phyloP scores from a whole-genome alignment of 163 green algal species.

The Scenedesmus sp. region DNA sequence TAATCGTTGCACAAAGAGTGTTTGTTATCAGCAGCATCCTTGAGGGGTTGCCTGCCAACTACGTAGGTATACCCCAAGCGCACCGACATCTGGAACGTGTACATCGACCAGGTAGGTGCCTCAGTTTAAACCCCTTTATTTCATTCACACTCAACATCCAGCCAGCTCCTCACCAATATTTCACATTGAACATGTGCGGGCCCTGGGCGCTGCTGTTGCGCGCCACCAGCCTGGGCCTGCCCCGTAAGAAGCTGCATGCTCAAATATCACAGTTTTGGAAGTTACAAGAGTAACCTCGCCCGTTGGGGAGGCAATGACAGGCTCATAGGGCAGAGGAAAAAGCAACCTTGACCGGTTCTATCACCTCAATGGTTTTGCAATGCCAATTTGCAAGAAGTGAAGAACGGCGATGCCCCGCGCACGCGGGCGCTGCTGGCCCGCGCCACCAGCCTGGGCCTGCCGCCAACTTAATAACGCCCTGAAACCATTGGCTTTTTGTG shows the following conservation, averaged over 20 bases:
- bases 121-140: neutral
- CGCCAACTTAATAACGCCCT: slow-evolving; percentile 61
- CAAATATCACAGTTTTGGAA: neutral
- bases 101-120: neutral
- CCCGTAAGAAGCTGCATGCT: slow-evolving; percentile 79
- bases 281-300: no score
- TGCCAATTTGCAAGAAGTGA: slow-evolving; percentile 77
- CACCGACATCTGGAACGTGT: slow-evolving; percentile 6
- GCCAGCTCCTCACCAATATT: no score
- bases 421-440: slow-evolving; percentile 93
- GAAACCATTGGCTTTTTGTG: no score
- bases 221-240: slow-evolving; percentile 86
- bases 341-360: no score
- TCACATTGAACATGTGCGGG: no score
- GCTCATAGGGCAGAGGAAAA: no score
- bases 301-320: no score
- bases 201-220: slow-evolving; percentile 90
- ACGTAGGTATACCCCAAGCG: neutral
- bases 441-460: slow-evolving; percentile 86
- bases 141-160: neutral
- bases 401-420: slow-evolving; percentile 63
- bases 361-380: neutral
- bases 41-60: no score
- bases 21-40: no score
- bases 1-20: no score